A percentile compares a stretch with the other conserved stretches of the same genome.
Evolutionary conservation across 768 basidiomycete species (phyloP).

Genomic region (Coprinopsis marcescibilis): DNA sequence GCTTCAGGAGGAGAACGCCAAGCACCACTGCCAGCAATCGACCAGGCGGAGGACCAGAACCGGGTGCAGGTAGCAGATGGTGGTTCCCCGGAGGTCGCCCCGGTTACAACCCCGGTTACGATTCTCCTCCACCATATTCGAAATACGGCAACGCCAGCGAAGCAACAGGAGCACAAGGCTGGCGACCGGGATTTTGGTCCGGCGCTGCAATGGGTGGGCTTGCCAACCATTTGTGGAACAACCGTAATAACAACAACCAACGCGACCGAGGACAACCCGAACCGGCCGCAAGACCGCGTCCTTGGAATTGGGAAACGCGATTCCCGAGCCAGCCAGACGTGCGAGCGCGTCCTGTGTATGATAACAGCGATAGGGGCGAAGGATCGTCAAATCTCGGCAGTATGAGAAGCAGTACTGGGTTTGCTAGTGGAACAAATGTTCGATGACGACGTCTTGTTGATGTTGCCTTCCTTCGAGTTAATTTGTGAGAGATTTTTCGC

Average conservation of each 20-base stretch:
- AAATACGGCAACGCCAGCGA: constrained; percentile 26
- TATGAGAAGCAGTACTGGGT: constrained; percentile 73
- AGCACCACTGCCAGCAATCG: constrained; percentile 24
- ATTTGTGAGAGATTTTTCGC: neutral
- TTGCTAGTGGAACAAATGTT: constrained; percentile 72
- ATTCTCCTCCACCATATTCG: constrained; percentile 54
- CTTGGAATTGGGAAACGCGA: neutral
- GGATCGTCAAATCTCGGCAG: constrained; percentile 64
- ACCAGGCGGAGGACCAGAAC: constrained; percentile 29
- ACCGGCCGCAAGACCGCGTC: neutral
- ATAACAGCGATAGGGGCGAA: constrained; percentile 55
- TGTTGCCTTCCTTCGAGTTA: neutral
- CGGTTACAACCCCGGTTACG: constrained; percentile 28
- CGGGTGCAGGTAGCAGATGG: constrained; percentile 37
- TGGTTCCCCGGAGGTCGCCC: constrained; percentile 49
- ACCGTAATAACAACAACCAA: constrained; percentile 17
- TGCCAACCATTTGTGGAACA: constrained; percentile 52
- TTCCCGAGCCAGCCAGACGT: constrained; percentile 6
- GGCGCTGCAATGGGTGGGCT: constrained; percentile 72
- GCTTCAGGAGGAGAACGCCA: constrained; percentile 27
- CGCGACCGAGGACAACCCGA: constrained; percentile 22
- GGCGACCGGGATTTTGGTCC: constrained; percentile 81
- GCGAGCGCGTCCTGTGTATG: constrained; percentile 16
- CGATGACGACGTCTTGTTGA: constrained; percentile 33
- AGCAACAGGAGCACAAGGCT: constrained; percentile 27